These are phyloP conservation scores for Plasmodium berghei DNA, from an alignment of 169 alveolate species.

Conservation along the genomic window DNA sequence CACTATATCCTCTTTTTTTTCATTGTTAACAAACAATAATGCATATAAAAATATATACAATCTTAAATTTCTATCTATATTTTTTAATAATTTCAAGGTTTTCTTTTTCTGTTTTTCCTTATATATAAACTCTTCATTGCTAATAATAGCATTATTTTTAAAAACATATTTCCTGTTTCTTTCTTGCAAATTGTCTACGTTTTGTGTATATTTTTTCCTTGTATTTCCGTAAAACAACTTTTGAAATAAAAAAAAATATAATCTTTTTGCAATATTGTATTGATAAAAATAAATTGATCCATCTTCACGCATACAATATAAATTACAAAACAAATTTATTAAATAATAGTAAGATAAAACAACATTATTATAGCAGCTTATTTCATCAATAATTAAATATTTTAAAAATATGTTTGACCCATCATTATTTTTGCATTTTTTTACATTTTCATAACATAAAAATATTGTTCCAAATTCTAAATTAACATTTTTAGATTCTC, in stretches of 20 bases:
- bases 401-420: neutral
- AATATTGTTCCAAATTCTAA: slow-evolving; percentile 51
- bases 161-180: neutral
- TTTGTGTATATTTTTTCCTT: neutral
- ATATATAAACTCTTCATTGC: neutral
- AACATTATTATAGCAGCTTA: slow-evolving; percentile 36
- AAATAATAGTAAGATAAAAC: slow-evolving; percentile 70
- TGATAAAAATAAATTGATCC: slow-evolving; percentile 68
- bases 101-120: slow-evolving; percentile 25
- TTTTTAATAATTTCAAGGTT: slow-evolving; percentile 24
- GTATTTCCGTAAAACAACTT: slow-evolving; percentile 25
- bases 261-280: slow-evolving; percentile 57
- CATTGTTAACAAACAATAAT: slow-evolving; percentile 32
- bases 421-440: slow-evolving; percentile 7
- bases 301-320: slow-evolving; percentile 42
- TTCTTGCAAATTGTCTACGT: neutral
- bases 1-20: slow-evolving; percentile 33
- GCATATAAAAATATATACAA: slow-evolving; percentile 74
- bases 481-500: slow-evolving; percentile 60
- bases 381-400: slow-evolving; percentile 29
- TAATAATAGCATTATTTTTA: no score
- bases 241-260: slow-evolving; percentile 73
- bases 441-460: slow-evolving; percentile 36
- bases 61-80: slow-evolving; percentile 58
- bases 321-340: slow-evolving; percentile 38